These are phyloP conservation scores for Teratosphaeria gauchensis DNA, from an alignment of 2,329 filamentous ascomycete genomes.

Conservation along the genomic window DNA sequence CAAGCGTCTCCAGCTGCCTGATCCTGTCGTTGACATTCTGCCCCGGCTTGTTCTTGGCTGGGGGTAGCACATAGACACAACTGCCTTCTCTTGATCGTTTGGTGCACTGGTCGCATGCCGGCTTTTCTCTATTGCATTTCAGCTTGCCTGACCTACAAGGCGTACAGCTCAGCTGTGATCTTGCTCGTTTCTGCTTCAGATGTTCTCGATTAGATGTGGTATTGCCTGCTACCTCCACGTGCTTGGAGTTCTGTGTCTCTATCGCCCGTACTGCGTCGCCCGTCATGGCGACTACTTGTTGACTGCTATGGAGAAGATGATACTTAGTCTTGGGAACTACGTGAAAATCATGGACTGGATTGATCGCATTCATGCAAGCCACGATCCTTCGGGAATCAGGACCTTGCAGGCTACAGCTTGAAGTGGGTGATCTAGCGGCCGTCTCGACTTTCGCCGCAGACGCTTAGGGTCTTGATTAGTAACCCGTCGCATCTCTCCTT, in stretches of 20 bases:
- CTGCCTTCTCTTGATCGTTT: constrained; percentile 23
- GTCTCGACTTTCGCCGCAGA: too few species aligned
- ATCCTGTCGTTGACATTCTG: constrained; percentile 28
- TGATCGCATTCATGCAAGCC: too few species aligned
- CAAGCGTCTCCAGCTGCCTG: constrained; percentile 24
- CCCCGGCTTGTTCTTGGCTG: constrained; percentile 20
- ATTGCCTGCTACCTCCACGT: too few species aligned
- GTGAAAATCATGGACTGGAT: too few species aligned
- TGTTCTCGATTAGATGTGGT: constrained; percentile 6
- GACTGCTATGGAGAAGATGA: too few species aligned
- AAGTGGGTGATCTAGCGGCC: too few species aligned
- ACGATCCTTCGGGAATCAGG: too few species aligned
- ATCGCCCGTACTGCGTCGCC: background rate
- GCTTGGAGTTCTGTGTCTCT: background rate
- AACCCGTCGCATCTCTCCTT: background rate
- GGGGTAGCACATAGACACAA: constrained; percentile 25
- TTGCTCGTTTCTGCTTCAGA: constrained; percentile 26
- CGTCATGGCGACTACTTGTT: too few species aligned
- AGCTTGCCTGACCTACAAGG: constrained; percentile 28
- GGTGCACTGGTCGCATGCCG: constrained; percentile 29
- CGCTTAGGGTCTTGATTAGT: too few species aligned
- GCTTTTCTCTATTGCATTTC: constrained; percentile 26
- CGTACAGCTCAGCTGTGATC: constrained; percentile 28
- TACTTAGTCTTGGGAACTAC: too few species aligned
- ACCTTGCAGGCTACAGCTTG: too few species aligned